Percentiles rank a stretch among this genome's conserved stretches.
phyloP scores from a whole-genome alignment of 2,329 filamentous ascomycete species.

The Helminthosporium solani region DNA sequence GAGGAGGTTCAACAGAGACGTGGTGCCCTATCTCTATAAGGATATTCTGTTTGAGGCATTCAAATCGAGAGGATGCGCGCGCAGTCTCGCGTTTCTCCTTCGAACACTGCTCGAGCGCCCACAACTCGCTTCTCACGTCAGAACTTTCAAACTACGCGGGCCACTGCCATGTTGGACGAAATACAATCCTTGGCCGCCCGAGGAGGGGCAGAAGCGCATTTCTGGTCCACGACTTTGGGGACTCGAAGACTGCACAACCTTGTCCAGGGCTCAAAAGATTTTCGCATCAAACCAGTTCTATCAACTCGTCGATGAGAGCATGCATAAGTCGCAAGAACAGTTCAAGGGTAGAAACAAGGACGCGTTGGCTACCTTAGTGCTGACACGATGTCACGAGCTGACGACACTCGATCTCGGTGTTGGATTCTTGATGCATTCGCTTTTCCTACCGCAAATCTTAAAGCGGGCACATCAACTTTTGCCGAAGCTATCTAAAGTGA shows the following conservation, averaged over 20 bases:
- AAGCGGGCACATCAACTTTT: constrained; percentile 23
- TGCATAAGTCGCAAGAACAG: constrained; percentile 22
- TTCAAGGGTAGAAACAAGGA: constrained; percentile 23
- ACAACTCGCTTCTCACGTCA: constrained; percentile 15
- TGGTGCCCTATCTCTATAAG: constrained; percentile 17
- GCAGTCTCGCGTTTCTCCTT: constrained; percentile 20
- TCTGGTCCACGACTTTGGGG: constrained; percentile 22
- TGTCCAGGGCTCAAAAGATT: constrained; percentile 18
- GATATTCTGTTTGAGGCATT: constrained; percentile 22
- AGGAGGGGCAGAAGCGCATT: constrained; percentile 6
- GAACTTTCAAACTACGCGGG: constrained; percentile 17
- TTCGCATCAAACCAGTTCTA: constrained; percentile 25
- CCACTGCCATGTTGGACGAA: constrained; percentile 19
- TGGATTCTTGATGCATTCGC: constrained; percentile 27
- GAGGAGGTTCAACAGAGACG: constrained; percentile 13
- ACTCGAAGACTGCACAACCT: constrained; percentile 16
- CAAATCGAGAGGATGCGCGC: constrained; percentile 19
- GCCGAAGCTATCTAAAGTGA: constrained; percentile 18
- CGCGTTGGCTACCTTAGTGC: constrained; percentile 20
- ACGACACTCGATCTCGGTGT: constrained; percentile 21
- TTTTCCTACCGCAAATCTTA: constrained; percentile 26
- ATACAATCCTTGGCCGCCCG: constrained; percentile 22
- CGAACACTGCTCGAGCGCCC: constrained; percentile 25
- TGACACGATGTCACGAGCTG: constrained; percentile 21
- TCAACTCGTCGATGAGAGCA: constrained; percentile 23